Percentiles rank a stretch among this genome's conserved stretches.
Evolutionary conservation across 805 yeast genomes (phyloP).

Genomic region (Ogataea ganodermae): DNA sequence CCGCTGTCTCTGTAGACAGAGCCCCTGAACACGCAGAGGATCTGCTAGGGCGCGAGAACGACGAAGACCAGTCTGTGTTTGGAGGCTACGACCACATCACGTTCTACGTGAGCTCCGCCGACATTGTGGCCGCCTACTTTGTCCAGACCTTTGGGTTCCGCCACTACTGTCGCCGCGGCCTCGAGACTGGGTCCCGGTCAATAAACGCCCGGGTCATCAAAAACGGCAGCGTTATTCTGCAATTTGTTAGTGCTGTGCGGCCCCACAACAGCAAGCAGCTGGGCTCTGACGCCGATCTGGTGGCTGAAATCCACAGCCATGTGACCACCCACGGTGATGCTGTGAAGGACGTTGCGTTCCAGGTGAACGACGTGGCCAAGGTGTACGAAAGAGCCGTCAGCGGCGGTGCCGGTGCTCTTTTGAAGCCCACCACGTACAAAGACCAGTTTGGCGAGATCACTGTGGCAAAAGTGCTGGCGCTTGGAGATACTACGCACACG

Average conservation of each 20-base stretch:
- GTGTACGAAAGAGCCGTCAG: slow-evolving; percentile 48
- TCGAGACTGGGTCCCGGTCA: slow-evolving; percentile 65
- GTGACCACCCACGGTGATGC: slow-evolving; percentile 70
- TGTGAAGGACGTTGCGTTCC: slow-evolving; percentile 73
- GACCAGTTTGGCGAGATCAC: slow-evolving; percentile 56
- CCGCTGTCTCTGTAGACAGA: background rate
- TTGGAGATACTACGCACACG: slow-evolving; percentile 72
- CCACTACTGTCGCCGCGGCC: slow-evolving; percentile 61
- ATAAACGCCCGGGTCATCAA: slow-evolving; percentile 60
- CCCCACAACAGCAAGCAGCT: slow-evolving; percentile 22
- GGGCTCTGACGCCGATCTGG: slow-evolving; percentile 10
- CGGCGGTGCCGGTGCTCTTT: slow-evolving; percentile 48
- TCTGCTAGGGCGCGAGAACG: slow-evolving; percentile 8
- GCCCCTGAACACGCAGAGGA: background rate
- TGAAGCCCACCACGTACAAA: slow-evolving; percentile 22
- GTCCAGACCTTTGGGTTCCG: slow-evolving; percentile 61
- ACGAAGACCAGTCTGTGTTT: slow-evolving; percentile 10
- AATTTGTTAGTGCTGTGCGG: slow-evolving; percentile 43
- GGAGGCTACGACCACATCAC: slow-evolving; percentile 65
- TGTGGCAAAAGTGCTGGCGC: slow-evolving; percentile 52
- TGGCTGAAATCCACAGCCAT: slow-evolving; percentile 45
- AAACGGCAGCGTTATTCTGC: slow-evolving; percentile 56
- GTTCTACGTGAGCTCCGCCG: slow-evolving; percentile 74
- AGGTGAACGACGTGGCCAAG: slow-evolving; percentile 51
- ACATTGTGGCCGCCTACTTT: slow-evolving; percentile 58